Evolutionary conservation across 176 grass and related monocot species (phyloP), one percentile per base, ranked within the genome.

Genomic region (Secale cereale): DNA sequence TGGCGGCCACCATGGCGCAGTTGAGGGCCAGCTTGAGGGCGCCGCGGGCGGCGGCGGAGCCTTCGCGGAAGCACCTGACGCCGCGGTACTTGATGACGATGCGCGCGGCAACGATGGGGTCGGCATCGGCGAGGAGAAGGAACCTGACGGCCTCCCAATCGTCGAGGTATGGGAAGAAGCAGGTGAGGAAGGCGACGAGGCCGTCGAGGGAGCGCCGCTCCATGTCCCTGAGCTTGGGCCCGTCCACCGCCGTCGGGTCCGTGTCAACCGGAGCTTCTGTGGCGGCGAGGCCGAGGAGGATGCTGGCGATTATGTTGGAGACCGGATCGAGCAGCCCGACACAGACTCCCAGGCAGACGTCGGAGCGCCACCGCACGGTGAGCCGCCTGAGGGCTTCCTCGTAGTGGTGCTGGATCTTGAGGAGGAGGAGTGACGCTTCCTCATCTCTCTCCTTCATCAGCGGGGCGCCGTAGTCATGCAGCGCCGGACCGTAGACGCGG

Each of bases 101-200:
- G 10, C 67, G 67, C 9, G 33, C 67, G 68, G 68, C 68, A 22
- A 40, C 35, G 2, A 70, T 22, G 4, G 68, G 68, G 68, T 70
- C 35, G 35, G 68, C 67, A 1, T 40, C 67, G 33, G 67, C 67
- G 35, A 70, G 67, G 67, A 70, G 10, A 20, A 70, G 67, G 67
- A 40, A 70, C 19, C 67, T 0, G 33, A 70, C 35, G 35, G 67
- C 67, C 35, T 39, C 67, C 67, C 67, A 70, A 22, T 10, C 68
- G 32, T 20, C 68, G 33, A 70, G 68, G 68, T 70, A 70, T 11
- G 68, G 68, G 68, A 70, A 70, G 68, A 70, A 70, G 68, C 68
- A 70, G 33, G 68, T 70, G 68, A 70, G 68, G 68, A 70, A 70
- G 35, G 35, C 10, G 68, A 70, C 68, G 68, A 70, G 68, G 35